Evolutionary conservation across 805 yeast genomes (phyloP).

Genomic region (Zygosaccharomyces bisporus): DNA sequence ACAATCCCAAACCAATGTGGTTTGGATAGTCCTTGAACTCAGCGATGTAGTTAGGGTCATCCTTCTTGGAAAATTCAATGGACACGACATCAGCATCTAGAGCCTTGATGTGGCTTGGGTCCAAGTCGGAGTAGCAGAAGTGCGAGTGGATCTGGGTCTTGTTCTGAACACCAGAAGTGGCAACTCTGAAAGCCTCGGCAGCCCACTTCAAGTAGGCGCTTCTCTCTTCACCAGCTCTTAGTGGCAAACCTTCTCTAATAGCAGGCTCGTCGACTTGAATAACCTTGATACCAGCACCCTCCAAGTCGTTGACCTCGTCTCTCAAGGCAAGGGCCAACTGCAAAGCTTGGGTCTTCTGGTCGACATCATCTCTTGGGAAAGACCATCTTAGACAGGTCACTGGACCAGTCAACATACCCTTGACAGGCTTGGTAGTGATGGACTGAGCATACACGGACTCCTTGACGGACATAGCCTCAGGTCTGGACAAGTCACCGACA

Average conservation of each 20-base stretch:
- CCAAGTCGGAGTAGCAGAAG: constrained; percentile 99
- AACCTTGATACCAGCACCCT: constrained; percentile 95
- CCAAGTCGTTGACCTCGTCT: constrained; percentile 97
- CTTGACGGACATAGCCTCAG: constrained; percentile 96
- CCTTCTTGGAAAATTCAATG: constrained; percentile 99
- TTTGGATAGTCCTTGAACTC: constrained; percentile 98
- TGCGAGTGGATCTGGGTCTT: constrained; percentile 98
- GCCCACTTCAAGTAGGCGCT: constrained; percentile 97
- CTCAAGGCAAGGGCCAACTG: constrained; percentile 97
- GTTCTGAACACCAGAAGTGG: constrained; percentile 96
- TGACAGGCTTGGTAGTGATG: constrained; percentile 90
- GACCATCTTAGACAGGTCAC: constrained; percentile 99
- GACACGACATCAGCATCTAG: constrained; percentile 99
- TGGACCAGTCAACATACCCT: constrained; percentile 99
- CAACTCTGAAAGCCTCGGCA: constrained; percentile 98
- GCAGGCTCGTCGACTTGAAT: constrained; percentile 99
- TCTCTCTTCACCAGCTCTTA: constrained; percentile 97
- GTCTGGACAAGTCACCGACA: constrained; percentile 99
- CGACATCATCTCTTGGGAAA: constrained; percentile 98
- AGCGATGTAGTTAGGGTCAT: constrained; percentile 95
- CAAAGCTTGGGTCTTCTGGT: constrained; percentile 88
- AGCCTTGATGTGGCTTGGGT: constrained; percentile 99
- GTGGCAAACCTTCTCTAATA: constrained; percentile 99
- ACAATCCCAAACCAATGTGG: constrained; percentile 99
- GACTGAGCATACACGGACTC: constrained; percentile 99